Base-by-base conservation (phyloP, 2,329 filamentous ascomycete genomes). In the Microdochium nivale region DNA sequence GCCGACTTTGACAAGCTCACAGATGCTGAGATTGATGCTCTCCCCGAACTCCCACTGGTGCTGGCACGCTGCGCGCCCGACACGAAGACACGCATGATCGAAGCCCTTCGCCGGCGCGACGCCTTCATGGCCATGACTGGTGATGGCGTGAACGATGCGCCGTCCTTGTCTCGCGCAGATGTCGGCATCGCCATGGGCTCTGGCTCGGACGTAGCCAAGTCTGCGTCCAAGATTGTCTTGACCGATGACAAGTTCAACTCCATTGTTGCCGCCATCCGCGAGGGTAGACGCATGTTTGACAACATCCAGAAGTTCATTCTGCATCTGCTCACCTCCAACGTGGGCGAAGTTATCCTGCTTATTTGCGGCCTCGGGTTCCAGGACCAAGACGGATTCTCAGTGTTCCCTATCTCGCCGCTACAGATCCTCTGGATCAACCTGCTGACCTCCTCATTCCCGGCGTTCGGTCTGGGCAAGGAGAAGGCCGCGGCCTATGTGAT, bases 381-480 rank as follows among this genome's bases (percentile, higher is more conserved):
- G 61, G 90, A 95, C 62, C 58, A 68, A 2, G 72, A 75, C 10
- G 78, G 80, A 9, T 78, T 88, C 54, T 94, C 89, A 0, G 89
- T 95, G 10, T 95, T 95, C 67, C 90, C 90, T 3, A 80, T 95
- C 46, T 83, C 88, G 0, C 89, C 90, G 0, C 82, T 95, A 11
- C 85, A 95, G 60, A 92, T 95, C 56, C 79, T 96, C 53, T 96
- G 89, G 90, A 89, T 96, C 66, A 95, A 95, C 68, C 92, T 95
- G 87, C 80, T 94, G 51, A 96, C 90, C 0, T 92, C 88, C 40
- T 88, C 86, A 1, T 83, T 94, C 66, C 90, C 90, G 1, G 90
- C 91, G 53, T 94, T 96, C 72, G 90, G 90, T 44, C 80, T 96
- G 1, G 89, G 90, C 21, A 86, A 90, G 58, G 90, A 95, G 67